Evolutionary conservation across 208 protist species (phyloP).

Genomic region (Wallacemonas sp.): DNA sequence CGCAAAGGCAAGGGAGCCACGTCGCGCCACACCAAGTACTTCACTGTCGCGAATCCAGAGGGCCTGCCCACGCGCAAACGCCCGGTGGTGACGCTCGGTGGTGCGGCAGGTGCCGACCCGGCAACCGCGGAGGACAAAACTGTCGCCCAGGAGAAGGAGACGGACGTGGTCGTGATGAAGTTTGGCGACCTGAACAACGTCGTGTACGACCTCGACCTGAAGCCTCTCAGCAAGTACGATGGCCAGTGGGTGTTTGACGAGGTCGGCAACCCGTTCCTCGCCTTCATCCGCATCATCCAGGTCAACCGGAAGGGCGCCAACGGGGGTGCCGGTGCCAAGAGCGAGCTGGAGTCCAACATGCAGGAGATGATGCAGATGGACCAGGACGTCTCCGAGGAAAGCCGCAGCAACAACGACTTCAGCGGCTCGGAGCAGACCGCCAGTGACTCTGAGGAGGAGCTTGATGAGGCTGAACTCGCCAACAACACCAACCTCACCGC

Average conservation of each 20-base stretch:
- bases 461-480: slow-evolving; percentile 12
- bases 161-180: slow-evolving; percentile 40
- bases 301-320: slow-evolving; percentile 24
- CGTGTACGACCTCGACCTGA: slow-evolving; percentile 42
- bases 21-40: slow-evolving; percentile 56
- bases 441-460: slow-evolving; percentile 18
- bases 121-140: slow-evolving; percentile 13
- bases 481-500: slow-evolving; percentile 28
- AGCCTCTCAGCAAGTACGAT: slow-evolving; percentile 43
- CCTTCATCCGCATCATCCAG: slow-evolving; percentile 37
- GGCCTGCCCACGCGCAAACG: slow-evolving; percentile 27
- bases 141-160: slow-evolving; percentile 18
- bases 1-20: slow-evolving; percentile 35
- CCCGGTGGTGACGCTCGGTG: slow-evolving; percentile 12
- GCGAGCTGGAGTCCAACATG: slow-evolving; percentile 45
- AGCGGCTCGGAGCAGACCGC: slow-evolving; percentile 23
- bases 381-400: slow-evolving; percentile 28
- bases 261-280: slow-evolving; percentile 31
- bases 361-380: slow-evolving; percentile 47
- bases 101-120: background rate
- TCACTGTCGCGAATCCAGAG: slow-evolving; percentile 37
- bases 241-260: slow-evolving; percentile 51
- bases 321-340: slow-evolving; percentile 18
- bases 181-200: slow-evolving; percentile 50
- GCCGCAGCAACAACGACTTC: slow-evolving; percentile 23